Evolutionary conservation across 1,139 yeast species (phyloP).

Genomic region (Taiozyma sp.): DNA sequence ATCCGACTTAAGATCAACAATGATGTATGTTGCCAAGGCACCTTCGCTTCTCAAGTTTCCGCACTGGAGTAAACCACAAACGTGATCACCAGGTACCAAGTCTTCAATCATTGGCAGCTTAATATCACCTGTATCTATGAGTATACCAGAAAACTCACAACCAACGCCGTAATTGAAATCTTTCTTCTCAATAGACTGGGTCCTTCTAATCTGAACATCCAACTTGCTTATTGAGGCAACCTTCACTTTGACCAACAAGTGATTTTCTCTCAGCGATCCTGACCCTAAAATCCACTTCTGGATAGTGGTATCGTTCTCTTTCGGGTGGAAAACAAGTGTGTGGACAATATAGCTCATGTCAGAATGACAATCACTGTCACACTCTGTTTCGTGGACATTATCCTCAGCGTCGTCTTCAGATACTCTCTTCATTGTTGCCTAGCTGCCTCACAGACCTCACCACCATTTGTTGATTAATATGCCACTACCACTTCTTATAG

Average conservation of each 20-base stretch:
- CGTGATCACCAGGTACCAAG: neutral
- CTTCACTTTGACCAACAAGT: neutral
- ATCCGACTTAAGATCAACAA: neutral
- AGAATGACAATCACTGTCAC: too few relatives aligned
- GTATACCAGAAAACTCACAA: neutral
- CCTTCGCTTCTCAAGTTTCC: neutral
- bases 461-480: too few relatives aligned
- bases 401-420: too few relatives aligned
- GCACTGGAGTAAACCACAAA: neutral
- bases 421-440: too few relatives aligned
- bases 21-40: neutral
- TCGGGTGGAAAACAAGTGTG: neutral
- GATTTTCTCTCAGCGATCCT: neutral
- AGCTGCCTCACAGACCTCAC: too few relatives aligned
- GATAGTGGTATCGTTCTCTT: neutral
- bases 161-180: neutral
- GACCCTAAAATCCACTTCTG: neutral
- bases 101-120: neutral
- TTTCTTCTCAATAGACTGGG: neutral
- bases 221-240: neutral
- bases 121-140: neutral
- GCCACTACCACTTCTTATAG: too few relatives aligned
- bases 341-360: too few relatives aligned
- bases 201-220: neutral
- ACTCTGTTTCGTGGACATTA: neutral